Evolutionary conservation across 441 rosid species (phyloP), one percentile per base, ranked within the genome.

Genomic region (Croton setiger): DNA sequence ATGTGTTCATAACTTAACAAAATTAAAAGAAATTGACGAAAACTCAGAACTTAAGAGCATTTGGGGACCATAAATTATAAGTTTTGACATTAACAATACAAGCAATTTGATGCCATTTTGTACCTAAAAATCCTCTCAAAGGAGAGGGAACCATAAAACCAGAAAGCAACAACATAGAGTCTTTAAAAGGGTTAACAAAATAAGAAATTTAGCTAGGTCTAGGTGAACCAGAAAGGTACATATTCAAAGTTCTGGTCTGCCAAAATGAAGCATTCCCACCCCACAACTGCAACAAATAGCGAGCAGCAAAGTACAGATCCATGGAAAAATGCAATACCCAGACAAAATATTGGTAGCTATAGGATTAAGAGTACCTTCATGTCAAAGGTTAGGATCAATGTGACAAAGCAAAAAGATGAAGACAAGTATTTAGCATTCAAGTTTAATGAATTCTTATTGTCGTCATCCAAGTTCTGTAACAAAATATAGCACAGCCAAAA

Each of bases 371-470:
- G 27, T 56, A 37, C 12, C 60, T 56, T 56, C 60, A 56, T 7
- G 27, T 56, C 39, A 53, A 56, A 56, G 37, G 36, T 56, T 27
- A 23, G 61, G 60, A n/a, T 18, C 18, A 12, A 14, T 3, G 8
- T 0, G 2, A 11, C 43, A 20, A 17, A 17, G 18, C 52, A 48
- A 48, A 51, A n/a, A 45, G 15, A 45, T 3, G 55, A 21, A 6
- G 6, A 15, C 56, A 65, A 51, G 56, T 47, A 65, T 65, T 4
- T 10, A 64, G 37, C 15, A 31, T 64, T 48, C 18, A 20, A 66
- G 36, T 45, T 9, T 9, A 45, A 27, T 27, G 31, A 27, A 27
- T 27, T 1, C 31, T 27, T 27, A 27, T 27, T 27, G 31, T 27
- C 31, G n/a, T n/a, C n/a, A n/a, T 36, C 17, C 15, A 37, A 7